These are phyloP conservation scores for Melampsora larici-populina DNA, from an alignment of 1,284 basidiomycete species.

Conservation along the genomic window DNA sequence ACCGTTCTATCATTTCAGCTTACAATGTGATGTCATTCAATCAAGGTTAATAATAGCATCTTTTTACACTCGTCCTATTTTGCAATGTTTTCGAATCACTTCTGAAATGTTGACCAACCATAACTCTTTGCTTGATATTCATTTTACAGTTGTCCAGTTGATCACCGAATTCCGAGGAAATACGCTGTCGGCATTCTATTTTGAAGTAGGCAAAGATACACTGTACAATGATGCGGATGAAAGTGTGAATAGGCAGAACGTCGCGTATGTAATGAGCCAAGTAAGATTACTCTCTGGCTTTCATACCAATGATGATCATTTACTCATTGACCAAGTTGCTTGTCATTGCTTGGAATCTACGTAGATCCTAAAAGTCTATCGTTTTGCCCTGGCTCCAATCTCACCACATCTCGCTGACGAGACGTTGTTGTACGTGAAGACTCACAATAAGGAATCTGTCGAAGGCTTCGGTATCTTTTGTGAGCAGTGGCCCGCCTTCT, in stretches of 20 bases:
- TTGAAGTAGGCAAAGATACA: conserved; percentile 85
- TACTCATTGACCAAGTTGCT: neutral
- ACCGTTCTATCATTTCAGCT: conserved; percentile 64
- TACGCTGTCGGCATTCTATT: conserved; percentile 66
- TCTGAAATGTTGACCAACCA: neutral
- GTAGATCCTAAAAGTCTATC: conserved; percentile 69
- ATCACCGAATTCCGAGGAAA: conserved; percentile 56
- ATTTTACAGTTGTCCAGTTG: conserved; percentile 60
- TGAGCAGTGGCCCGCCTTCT: conserved; percentile 31
- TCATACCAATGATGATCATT: neutral
- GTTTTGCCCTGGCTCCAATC: conserved; percentile 75
- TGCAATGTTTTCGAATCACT: neutral
- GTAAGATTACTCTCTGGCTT: conserved; percentile 55
- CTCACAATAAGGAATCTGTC: neutral
- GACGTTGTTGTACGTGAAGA: conserved; percentile 61
- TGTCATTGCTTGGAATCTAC: neutral
- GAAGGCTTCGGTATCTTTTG: conserved; percentile 18
- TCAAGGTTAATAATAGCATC: conserved; percentile 65
- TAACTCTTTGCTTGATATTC: conserved; percentile 64
- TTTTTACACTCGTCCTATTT: neutral
- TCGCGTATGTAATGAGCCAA: conserved; percentile 70
- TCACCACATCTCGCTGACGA: conserved; percentile 91
- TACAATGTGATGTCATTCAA: conserved; percentile 79
- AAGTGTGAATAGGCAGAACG: conserved; percentile 62
- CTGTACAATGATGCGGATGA: conserved; percentile 70